Evolutionary conservation across 306 rosid species (phyloP).

Genomic region (Sicyos edulis): DNA sequence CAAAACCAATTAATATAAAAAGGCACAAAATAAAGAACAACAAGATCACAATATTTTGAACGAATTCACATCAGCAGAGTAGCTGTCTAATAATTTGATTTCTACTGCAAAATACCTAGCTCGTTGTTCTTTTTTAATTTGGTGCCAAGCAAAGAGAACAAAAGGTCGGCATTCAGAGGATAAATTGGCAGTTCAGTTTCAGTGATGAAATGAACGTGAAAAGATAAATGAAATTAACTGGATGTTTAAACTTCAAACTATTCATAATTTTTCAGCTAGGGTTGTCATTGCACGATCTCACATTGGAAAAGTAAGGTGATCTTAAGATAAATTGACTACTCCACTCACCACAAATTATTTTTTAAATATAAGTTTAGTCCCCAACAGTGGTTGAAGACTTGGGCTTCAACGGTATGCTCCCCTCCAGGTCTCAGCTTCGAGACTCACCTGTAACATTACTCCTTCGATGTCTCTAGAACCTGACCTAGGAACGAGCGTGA

Average conservation of each 20-base stretch:
- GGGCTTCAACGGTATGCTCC: no score
- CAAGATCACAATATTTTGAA: background rate
- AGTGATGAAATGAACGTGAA: background rate
- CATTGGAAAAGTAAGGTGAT: no score
- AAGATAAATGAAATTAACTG: background rate
- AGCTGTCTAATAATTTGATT: background rate
- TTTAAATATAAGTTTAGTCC: no score
- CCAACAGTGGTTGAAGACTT: no score
- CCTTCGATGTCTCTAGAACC: no score
- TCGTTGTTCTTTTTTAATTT: background rate
- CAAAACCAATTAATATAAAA: background rate
- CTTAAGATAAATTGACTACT: no score
- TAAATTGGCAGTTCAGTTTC: background rate
- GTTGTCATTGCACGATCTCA: no score
- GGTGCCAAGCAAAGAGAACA: background rate
- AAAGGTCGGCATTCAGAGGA: background rate
- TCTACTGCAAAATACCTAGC: background rate
- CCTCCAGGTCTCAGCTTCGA: no score
- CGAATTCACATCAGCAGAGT: background rate
- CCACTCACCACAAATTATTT: no score
- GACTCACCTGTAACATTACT: no score
- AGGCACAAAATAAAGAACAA: background rate
- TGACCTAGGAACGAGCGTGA: no score
- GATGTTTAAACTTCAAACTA: background rate
- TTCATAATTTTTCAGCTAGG: background rate